phyloP scores from a whole-genome alignment of 495 filamentous ascomycete genomes.

The Talaromyces nanjingensis region DNA sequence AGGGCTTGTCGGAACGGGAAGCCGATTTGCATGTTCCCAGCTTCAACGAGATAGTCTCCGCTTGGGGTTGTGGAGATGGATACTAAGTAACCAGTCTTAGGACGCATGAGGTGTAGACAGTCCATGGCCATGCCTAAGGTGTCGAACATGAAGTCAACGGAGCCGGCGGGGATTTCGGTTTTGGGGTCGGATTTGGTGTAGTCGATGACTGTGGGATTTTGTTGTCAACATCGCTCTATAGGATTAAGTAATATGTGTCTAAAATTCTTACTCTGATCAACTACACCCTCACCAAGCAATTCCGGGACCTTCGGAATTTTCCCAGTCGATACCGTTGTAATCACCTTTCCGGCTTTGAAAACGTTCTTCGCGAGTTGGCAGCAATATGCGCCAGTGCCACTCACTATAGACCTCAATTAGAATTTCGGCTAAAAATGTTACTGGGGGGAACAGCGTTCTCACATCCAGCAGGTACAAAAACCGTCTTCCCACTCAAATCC shows the following conservation, averaged over 20 bases:
- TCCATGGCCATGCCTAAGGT: constrained; percentile 5
- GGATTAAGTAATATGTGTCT: too few relatives aligned
- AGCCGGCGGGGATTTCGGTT: constrained; percentile 4
- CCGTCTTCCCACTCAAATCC: constrained; percentile 8
- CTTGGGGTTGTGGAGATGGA: constrained; percentile 34
- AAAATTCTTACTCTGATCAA: background rate
- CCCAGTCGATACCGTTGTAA: constrained; percentile 6
- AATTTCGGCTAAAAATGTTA: background rate
- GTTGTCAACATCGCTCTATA: background rate
- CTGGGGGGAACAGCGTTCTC: background rate
- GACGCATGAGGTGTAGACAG: constrained; percentile 20
- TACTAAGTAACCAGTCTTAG: constrained; percentile 29
- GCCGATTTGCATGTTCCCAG: background rate
- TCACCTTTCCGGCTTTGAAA: constrained; percentile 9
- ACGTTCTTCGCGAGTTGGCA: constrained; percentile 10
- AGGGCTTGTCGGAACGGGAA: constrained; percentile 5
- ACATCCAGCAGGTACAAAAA: constrained; percentile 11
- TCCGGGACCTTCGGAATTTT: constrained; percentile 7
- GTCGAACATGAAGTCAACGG: constrained; percentile 9
- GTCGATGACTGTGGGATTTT: constrained; percentile 1
- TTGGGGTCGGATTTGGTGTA: constrained; percentile 10
- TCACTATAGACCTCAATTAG: background rate
- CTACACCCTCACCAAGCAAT: constrained; percentile 6
- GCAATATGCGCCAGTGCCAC: constrained; percentile 6
- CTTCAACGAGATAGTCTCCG: constrained; percentile 13